phyloP scores from a whole-genome alignment of 129 eudicot genomes.

The Solidago caesia region DNA sequence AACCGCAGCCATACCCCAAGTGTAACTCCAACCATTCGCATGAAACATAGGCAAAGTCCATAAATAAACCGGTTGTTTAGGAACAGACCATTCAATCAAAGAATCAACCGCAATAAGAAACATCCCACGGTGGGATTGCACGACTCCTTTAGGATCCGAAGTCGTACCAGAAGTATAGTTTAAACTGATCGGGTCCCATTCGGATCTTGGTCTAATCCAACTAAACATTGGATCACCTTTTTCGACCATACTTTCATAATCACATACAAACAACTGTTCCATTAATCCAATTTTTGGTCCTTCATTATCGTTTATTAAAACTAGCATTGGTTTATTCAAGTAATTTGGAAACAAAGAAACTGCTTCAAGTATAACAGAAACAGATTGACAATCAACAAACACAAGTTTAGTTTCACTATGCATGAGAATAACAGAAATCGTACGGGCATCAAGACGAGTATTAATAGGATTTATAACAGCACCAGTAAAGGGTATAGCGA shows the following conservation, averaged over 20 bases:
- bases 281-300: background rate
- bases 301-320: constrained; percentile 34
- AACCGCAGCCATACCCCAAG: constrained; percentile 57
- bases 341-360: constrained; percentile 27
- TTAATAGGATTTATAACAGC: constrained; percentile 54
- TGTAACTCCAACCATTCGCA: constrained; percentile 57
- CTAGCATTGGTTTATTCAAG: constrained; percentile 23
- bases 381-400: constrained; percentile 37
- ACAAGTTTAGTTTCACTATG: constrained; percentile 49
- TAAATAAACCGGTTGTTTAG: constrained; percentile 49
- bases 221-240: constrained; percentile 45
- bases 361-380: constrained; percentile 30
- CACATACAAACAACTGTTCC: constrained; percentile 5
- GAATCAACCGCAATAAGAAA: constrained; percentile 45
- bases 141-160: constrained; percentile 63
- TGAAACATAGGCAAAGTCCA: constrained; percentile 68
- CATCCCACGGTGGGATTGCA: constrained; percentile 47
- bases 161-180: constrained; percentile 71
- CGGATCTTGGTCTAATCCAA: constrained; percentile 48
- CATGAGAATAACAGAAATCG: constrained; percentile 41
- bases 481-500: constrained; percentile 59
- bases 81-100: constrained; percentile 44
- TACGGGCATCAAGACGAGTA: constrained; percentile 53
- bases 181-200: constrained; percentile 53
- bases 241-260: constrained; percentile 42